Evolutionary conservation across 1,139 yeast genomes (phyloP), one percentile per base, ranked within the genome.

Genomic region (Geotrichum fermentans): DNA sequence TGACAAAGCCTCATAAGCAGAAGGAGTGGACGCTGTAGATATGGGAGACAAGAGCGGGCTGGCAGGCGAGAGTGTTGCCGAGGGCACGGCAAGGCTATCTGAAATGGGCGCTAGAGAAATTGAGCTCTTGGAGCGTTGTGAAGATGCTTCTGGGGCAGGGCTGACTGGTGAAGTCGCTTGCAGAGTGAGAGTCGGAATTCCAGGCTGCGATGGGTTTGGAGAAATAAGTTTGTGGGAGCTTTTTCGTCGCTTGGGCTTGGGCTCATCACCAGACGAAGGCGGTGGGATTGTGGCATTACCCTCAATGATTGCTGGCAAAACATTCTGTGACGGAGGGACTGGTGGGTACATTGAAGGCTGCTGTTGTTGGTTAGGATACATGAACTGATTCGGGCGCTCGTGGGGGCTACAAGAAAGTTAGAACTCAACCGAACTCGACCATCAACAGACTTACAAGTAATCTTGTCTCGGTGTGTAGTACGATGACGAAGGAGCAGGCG

Each of bases 21-120:
- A 40, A 35, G 49, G 41, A 14, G 41, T 26, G 4, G 49, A 33
- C 4, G 45, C 38, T 11, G 40, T 40, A 16, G 39, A 39, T 18
- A 39, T 32, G 8, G 49, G 49, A 10, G 49, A 45, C 40, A 45
- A 20, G 8, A 22, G 43, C 11, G 49, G 49, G n/a, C 43, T 37
- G 6, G 20, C 20, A 1, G n/a, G 39, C 13, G 41, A 45, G 36
- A 14, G 16, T 11, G 26, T n/a, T 29, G 35, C 13, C 17, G 36
- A 17, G 13, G 43, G 49, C 16, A 40, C 41, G 22, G 44, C 14
- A 34, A 45, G 29, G 20, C 40, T 30, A 24, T 40, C 45, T 8
- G 45, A 14, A 2, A 24, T 24, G 8, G 28, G 28, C 8, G 28
- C 28, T 10, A 24, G 28, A 6, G 28, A 6, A 6, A 10, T 24